Evolutionary conservation across 768 basidiomycete genomes (phyloP).

Genomic region (Calvatia gigantea): DNA sequence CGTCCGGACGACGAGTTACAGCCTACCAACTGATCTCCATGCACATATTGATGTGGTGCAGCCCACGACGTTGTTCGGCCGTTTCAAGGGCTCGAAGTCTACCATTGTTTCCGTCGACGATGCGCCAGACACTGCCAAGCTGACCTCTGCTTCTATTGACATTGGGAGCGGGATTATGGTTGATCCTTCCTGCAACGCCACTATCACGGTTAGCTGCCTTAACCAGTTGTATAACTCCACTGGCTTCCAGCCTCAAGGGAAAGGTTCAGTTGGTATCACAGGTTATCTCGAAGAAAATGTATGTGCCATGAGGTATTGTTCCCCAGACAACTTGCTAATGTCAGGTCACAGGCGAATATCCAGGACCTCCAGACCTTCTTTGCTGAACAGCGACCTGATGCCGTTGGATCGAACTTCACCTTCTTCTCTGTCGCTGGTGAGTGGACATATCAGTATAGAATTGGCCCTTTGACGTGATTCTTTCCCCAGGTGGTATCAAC

Average conservation of each 20-base stretch:
- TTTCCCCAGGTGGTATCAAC: slow-evolving; percentile 48
- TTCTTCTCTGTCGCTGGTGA: slow-evolving; percentile 55
- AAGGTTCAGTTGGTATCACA: slow-evolving; percentile 51
- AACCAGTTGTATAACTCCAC: slow-evolving; percentile 51
- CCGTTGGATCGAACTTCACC: slow-evolving; percentile 46
- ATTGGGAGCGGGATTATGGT: slow-evolving; percentile 33
- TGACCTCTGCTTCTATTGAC: slow-evolving; percentile 16
- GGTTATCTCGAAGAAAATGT: slow-evolving; percentile 35
- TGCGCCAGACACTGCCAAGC: slow-evolving; percentile 19
- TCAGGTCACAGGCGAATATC: slow-evolving; percentile 31
- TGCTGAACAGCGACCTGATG: slow-evolving; percentile 39
- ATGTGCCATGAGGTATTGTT: neutral
- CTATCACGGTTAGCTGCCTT: slow-evolving; percentile 50
- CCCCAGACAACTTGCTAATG: neutral
- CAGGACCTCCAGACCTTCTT: slow-evolving; percentile 50
- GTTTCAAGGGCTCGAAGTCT: slow-evolving; percentile 40
- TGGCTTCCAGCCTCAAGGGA: slow-evolving; percentile 36
- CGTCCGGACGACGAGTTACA: slow-evolving; percentile 63
- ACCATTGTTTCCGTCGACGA: slow-evolving; percentile 31
- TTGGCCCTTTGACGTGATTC: neutral
- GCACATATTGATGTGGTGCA: slow-evolving; percentile 63
- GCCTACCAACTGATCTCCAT: slow-evolving; percentile 53
- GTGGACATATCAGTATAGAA: neutral
- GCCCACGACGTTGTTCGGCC: slow-evolving; percentile 69
- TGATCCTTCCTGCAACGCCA: slow-evolving; percentile 44